A percentile compares a stretch with the other conserved stretches of the same genome.
Evolutionary conservation across 2,329 filamentous ascomycete genomes (phyloP).

Genomic region (Botrytis cinerea): DNA sequence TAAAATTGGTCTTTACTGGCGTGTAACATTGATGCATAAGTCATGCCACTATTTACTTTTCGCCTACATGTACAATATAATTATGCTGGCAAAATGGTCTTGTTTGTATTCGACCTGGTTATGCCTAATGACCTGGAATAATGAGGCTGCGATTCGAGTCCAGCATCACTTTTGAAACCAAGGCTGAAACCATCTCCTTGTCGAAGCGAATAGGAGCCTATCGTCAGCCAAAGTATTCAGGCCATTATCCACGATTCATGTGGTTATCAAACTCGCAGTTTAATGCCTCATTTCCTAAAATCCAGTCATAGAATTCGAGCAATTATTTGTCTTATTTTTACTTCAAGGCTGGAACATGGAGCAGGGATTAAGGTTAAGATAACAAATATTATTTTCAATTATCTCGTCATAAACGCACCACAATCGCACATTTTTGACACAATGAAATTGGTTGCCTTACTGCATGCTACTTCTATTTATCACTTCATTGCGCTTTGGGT

Average conservation of each 20-base stretch:
- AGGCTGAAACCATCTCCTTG: not conserved
- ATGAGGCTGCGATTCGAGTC: not conserved
- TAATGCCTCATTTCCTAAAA: not conserved
- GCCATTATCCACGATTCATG: not conserved
- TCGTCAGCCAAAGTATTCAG: not conserved
- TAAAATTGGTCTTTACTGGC: not conserved
- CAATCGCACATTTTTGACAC: too few species aligned
- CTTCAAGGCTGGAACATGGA: not conserved
- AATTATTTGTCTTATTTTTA: too few species aligned
- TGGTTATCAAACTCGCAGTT: not conserved
- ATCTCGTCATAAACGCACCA: not conserved
- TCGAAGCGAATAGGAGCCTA: not conserved
- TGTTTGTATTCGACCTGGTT: not conserved
- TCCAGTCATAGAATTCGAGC: not conserved
- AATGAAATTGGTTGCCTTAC: conserved; percentile 14
- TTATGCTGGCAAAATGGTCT: not conserved
- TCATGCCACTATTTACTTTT: not conserved
- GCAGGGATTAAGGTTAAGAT: not conserved
- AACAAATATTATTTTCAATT: not conserved
- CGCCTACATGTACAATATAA: not conserved
- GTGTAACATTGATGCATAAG: not conserved
- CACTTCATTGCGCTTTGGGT: not conserved
- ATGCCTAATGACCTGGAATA: not conserved
- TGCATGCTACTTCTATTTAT: not conserved
- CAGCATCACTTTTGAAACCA: not conserved